phyloP scores from a whole-genome alignment of 768 basidiomycete species.

The Boletus reticuloceps region DNA sequence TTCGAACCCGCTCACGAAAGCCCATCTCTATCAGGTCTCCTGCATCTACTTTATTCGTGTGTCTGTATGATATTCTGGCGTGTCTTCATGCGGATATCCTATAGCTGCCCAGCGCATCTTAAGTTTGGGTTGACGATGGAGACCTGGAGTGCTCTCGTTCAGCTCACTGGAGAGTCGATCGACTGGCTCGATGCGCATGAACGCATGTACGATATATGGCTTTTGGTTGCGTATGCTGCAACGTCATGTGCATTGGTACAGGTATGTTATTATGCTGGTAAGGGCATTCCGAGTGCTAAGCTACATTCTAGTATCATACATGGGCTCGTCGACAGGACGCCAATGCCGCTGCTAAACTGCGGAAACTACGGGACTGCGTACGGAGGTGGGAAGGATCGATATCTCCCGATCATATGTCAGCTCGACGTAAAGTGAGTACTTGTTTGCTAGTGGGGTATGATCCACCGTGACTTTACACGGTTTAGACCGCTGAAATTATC shows the following conservation, averaged over 20 bases:
- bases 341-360: constrained; percentile 70
- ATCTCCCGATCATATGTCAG: constrained; percentile 92
- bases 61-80: constrained; percentile 98
- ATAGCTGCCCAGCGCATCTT: constrained; percentile 85
- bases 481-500: constrained; percentile 89
- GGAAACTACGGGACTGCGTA: constrained; percentile 80
- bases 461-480: neutral
- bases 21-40: constrained; percentile 52
- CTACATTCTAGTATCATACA: constrained; percentile 74
- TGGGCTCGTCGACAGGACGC: constrained; percentile 83
- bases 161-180: constrained; percentile 75
- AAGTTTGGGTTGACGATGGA: constrained; percentile 82
- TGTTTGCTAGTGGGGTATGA: neutral
- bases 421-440: constrained; percentile 74
- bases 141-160: constrained; percentile 73
- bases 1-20: constrained; percentile 1
- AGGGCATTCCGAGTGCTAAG: constrained; percentile 5
- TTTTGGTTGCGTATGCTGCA: constrained; percentile 82
- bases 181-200: constrained; percentile 89
- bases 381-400: constrained; percentile 84
- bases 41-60: constrained; percentile 86
- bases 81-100: constrained; percentile 97
- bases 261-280: constrained; percentile 43
- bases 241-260: constrained; percentile 90
- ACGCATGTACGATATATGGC: constrained; percentile 79